These are phyloP conservation scores for Globisporangium alternatum DNA, from an alignment of 352 stramenopile genomes.

Conservation along the genomic window DNA sequence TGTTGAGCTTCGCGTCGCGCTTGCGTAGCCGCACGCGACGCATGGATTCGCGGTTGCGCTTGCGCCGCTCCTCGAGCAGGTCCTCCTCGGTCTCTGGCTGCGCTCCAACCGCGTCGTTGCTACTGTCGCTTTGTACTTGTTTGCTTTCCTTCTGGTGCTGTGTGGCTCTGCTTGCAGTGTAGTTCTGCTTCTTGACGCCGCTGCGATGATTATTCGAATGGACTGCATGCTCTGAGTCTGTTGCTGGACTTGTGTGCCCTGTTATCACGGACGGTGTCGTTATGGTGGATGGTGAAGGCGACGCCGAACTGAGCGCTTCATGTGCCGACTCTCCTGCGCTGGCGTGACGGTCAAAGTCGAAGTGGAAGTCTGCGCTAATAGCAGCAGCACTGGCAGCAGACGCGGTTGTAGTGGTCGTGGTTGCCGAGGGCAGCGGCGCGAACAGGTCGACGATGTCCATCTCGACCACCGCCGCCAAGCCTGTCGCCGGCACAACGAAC, in stretches of 20 bases:
- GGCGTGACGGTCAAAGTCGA: background rate
- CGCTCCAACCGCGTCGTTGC: background rate
- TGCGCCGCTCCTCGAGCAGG: conserved; percentile 14
- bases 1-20: conserved; percentile 12
- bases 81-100: background rate
- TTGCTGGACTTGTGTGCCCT: background rate
- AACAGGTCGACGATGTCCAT: conserved; percentile 12
- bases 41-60: conserved; percentile 36
- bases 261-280: background rate
- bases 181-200: background rate
- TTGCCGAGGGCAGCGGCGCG: background rate
- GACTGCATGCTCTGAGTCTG: background rate
- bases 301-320: background rate
- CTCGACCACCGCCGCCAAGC: background rate
- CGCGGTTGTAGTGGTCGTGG: too few species aligned
- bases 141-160: background rate
- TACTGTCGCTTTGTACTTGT: background rate
- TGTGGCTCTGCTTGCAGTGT: background rate
- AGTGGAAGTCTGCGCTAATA: background rate
- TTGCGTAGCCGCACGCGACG: conserved; percentile 26
- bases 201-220: background rate
- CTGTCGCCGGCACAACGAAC: background rate
- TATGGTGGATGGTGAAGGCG: background rate
- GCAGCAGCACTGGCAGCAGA: too few species aligned
- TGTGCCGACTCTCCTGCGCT: background rate